Evolutionary conservation across 1,284 basidiomycete species (phyloP).

Genomic region (Exobasidium cylindrosporum): DNA sequence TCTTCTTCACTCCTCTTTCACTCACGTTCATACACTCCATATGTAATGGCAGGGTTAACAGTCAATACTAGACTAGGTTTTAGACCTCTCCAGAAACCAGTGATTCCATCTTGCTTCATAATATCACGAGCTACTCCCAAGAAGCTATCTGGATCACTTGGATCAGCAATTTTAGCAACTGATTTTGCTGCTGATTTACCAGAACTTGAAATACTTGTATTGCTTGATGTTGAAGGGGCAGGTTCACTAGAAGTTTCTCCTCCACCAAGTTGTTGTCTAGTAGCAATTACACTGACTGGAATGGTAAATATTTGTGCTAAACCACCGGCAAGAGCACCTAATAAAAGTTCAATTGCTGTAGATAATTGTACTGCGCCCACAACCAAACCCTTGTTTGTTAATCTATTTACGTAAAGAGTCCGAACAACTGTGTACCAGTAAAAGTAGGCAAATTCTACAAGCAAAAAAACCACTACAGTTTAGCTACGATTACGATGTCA

Average conservation of each 20-base stretch:
- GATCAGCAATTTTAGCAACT: constrained; percentile 38
- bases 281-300: constrained; percentile 94
- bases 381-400: constrained; percentile 22
- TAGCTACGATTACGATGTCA: too few relatives aligned
- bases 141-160: constrained; percentile 63
- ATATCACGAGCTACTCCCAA: constrained; percentile 79
- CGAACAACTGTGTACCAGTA: constrained; percentile 95
- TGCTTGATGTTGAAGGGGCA: neutral
- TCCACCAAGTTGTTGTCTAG: constrained; percentile 73
- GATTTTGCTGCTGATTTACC: constrained; percentile 19
- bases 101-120: constrained; percentile 82
- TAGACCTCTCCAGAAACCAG: constrained; percentile 90
- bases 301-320: constrained; percentile 98
- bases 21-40: constrained; percentile 78
- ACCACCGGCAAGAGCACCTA: constrained; percentile 88
- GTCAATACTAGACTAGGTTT: constrained; percentile 89
- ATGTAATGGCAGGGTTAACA: constrained; percentile 93
- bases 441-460: constrained; percentile 96
- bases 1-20: too few relatives aligned
- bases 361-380: constrained; percentile 28
- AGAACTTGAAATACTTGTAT: neutral
- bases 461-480: too few relatives aligned
- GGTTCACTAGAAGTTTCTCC: neutral
- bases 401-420: constrained; percentile 63
- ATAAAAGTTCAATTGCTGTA: constrained; percentile 61